A percentile compares a stretch with the other conserved stretches of the same genome.
Conservation (phyloP, 2,329 filamentous ascomycete genomes). For the Ceratocystis alfenasii region DNA sequence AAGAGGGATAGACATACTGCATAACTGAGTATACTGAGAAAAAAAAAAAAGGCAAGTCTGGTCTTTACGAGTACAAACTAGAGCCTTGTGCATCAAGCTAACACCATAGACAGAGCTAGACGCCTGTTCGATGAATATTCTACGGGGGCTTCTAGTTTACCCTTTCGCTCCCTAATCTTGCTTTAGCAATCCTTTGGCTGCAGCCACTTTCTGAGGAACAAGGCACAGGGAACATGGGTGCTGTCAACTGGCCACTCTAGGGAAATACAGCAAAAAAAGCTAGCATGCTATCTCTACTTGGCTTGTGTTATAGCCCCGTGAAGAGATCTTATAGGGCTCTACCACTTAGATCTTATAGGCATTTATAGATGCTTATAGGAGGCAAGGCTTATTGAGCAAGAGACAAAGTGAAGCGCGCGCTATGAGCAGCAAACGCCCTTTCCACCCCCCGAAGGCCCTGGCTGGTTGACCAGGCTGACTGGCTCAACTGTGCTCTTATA, state of each 20-base stretch:
- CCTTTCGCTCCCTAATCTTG: not conserved
- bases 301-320: not conserved
- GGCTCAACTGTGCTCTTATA: not conserved
- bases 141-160: not conserved
- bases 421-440: not conserved
- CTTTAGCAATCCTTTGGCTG: not conserved
- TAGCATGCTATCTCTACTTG: not conserved
- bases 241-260: not conserved
- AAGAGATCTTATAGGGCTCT: constrained; percentile 1
- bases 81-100: no score
- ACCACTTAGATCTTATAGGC: constrained; percentile 9
- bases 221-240: not conserved
- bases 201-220: not conserved
- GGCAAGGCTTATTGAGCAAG: not conserved
- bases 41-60: no score
- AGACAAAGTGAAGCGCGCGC: not conserved
- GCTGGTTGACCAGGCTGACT: not conserved
- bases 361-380: not conserved
- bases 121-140: no score
- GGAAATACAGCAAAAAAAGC: not conserved
- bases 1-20: not conserved
- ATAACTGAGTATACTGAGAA: no score
- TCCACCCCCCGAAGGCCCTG: not conserved
- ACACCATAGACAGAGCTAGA: no score
- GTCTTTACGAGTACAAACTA: no score